Evolutionary conservation across 108 stramenopile species (phyloP).

Genomic region (Hondaea fermentalgiana): DNA sequence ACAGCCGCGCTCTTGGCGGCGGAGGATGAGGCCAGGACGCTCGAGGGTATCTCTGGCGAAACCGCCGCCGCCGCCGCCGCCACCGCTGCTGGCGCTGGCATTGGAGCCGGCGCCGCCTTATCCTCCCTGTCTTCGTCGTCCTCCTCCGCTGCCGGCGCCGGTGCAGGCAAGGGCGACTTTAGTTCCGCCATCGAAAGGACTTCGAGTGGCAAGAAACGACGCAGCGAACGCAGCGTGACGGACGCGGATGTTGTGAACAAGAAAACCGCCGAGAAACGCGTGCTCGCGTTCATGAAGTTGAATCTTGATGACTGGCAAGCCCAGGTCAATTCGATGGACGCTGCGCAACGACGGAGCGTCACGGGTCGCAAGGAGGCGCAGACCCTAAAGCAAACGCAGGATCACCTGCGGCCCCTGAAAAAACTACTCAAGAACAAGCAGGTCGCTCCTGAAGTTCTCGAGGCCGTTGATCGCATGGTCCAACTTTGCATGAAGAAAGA

Average conservation of each 20-base stretch:
- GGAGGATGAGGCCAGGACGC: no score
- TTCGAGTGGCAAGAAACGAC: no score
- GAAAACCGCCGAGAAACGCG: not conserved
- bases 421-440: not conserved
- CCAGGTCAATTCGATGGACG: not conserved
- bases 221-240: not conserved
- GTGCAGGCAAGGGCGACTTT: no score
- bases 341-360: not conserved
- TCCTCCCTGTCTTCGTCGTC: no score
- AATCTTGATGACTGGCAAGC: not conserved
- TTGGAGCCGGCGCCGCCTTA: no score
- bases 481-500: not conserved
- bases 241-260: not conserved
- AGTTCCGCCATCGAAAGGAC: no score
- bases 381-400: not conserved
- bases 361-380: not conserved
- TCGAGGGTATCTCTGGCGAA: not conserved
- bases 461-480: not conserved
- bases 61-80: no score
- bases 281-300: not conserved
- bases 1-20: no score
- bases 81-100: no score
- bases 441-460: not conserved
- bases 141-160: no score
- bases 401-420: not conserved